phyloP scores from a whole-genome alignment of 2,329 filamentous ascomycete species.

The Paecilomyces sp. region DNA sequence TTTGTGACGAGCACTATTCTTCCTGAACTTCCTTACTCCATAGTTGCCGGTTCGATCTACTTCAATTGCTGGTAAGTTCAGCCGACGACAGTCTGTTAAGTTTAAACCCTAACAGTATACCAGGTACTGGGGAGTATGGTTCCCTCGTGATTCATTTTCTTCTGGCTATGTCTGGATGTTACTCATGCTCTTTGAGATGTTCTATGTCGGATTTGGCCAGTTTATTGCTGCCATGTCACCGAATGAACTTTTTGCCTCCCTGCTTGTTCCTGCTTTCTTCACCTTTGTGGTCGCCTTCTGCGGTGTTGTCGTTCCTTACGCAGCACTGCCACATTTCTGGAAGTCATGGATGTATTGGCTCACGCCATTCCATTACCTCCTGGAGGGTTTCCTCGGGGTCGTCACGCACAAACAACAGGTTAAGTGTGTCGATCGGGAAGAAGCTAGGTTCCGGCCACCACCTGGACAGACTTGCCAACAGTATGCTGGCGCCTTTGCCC shows the following conservation, averaged over 20 bases:
- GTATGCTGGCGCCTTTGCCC: conserved; percentile 51
- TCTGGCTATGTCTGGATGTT: conserved; percentile 58
- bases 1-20: conserved; percentile 60
- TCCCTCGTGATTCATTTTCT: conserved; percentile 49
- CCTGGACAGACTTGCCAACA: conserved; percentile 52
- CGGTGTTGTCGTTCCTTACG: conserved; percentile 65
- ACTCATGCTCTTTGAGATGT: conserved; percentile 60
- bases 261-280: conserved; percentile 63
- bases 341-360: conserved; percentile 58
- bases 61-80: conserved; percentile 53
- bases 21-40: conserved; percentile 63
- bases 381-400: conserved; percentile 55
- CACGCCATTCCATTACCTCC: conserved; percentile 60
- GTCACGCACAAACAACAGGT: conserved; percentile 51
- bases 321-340: conserved; percentile 60
- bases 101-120: conserved; percentile 20
- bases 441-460: conserved; percentile 55
- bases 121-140: conserved; percentile 50
- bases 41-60: conserved; percentile 60
- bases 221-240: conserved; percentile 60
- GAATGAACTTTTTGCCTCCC: conserved; percentile 59
- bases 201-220: conserved; percentile 59
- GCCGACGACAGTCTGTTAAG: conserved; percentile 2
- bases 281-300: conserved; percentile 66
- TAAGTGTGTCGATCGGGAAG: conserved; percentile 48